Conservation (phyloP, 495 filamentous ascomycete genomes). For the Pseudomonodictys pantanalensis region DNA sequence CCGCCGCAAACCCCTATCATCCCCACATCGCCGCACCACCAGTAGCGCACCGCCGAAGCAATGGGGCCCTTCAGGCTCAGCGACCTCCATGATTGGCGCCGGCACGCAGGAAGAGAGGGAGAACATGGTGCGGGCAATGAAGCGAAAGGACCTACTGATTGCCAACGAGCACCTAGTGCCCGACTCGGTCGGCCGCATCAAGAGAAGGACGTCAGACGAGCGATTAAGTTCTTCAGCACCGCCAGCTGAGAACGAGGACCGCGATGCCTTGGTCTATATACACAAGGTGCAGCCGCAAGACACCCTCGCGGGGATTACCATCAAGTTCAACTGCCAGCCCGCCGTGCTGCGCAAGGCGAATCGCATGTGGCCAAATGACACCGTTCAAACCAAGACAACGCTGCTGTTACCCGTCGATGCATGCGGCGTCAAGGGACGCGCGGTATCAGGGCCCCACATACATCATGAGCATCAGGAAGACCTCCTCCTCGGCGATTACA, state of each 20-base stretch:
- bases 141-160: slow-evolving; percentile 57
- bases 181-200: slow-evolving; percentile 51
- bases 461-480: slow-evolving; percentile 33
- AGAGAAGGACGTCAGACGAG: slow-evolving; percentile 60
- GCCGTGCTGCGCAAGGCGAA: slow-evolving; percentile 82
- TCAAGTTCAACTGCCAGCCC: slow-evolving; percentile 80
- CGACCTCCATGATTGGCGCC: slow-evolving; percentile 48
- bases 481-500: slow-evolving; percentile 43
- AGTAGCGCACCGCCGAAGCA: slow-evolving; percentile 45
- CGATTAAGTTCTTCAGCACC: slow-evolving; percentile 42
- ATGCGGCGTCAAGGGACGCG: slow-evolving; percentile 77
- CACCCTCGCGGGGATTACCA: slow-evolving; percentile 83
- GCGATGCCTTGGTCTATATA: slow-evolving; percentile 78
- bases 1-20: slow-evolving; percentile 46
- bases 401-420: slow-evolving; percentile 86
- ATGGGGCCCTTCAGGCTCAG: slow-evolving; percentile 56
- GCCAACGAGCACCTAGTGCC: slow-evolving; percentile 51
- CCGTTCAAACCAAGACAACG: slow-evolving; percentile 75
- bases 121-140: slow-evolving; percentile 59
- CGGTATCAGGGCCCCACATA: slow-evolving; percentile 33
- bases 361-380: slow-evolving; percentile 89
- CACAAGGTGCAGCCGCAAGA: slow-evolving; percentile 80
- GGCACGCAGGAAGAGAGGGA: slow-evolving; percentile 58
- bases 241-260: slow-evolving; percentile 52
- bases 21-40: slow-evolving; percentile 44